phyloP scores from a whole-genome alignment of 257 asterid genomes.

The Plantago ovata region DNA sequence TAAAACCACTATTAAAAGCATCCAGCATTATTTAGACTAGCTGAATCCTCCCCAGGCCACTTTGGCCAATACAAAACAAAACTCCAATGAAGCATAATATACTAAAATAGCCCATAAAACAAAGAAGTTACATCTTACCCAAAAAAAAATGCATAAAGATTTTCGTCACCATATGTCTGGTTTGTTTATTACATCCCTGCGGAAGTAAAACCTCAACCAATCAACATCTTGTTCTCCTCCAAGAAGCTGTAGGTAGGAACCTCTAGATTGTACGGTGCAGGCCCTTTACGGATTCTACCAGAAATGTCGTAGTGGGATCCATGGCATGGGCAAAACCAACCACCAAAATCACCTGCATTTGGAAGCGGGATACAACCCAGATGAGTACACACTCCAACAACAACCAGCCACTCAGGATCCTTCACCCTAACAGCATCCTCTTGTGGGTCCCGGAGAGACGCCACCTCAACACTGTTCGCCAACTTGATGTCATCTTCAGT shows the following conservation, averaged over 20 bases:
- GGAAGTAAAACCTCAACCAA: constrained; percentile 47
- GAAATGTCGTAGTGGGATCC: constrained; percentile 87
- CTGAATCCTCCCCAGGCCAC: constrained; percentile 21
- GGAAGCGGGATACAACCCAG: constrained; percentile 89
- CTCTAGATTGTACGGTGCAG: constrained; percentile 84
- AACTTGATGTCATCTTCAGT: constrained; percentile 68
- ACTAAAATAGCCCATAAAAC: constrained; percentile 7
- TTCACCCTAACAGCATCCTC: constrained; percentile 85
- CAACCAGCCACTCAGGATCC: constrained; percentile 91
- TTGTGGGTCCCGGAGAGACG: constrained; percentile 81
- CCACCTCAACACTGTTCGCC: constrained; percentile 75
- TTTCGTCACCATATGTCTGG: constrained; percentile 19
- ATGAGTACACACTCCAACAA: constrained; percentile 86
- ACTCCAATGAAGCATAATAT: not conserved
- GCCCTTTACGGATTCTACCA: constrained; percentile 88
- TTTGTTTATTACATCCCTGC: constrained; percentile 3
- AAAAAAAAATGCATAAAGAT: constrained; percentile 8
- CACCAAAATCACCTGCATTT: constrained; percentile 93
- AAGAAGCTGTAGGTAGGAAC: constrained; percentile 74
- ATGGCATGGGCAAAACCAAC: constrained; percentile 97
- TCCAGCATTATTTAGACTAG: constrained; percentile 28
- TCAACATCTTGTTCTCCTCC: constrained; percentile 69
- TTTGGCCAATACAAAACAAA: constrained; percentile 10
- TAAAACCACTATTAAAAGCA: not conserved
- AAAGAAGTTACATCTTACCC: constrained; percentile 14